Evolutionary conservation across 257 asterid genomes (phyloP), one percentile per base, ranked within the genome.

Genomic region (Penstemon barbatus): DNA sequence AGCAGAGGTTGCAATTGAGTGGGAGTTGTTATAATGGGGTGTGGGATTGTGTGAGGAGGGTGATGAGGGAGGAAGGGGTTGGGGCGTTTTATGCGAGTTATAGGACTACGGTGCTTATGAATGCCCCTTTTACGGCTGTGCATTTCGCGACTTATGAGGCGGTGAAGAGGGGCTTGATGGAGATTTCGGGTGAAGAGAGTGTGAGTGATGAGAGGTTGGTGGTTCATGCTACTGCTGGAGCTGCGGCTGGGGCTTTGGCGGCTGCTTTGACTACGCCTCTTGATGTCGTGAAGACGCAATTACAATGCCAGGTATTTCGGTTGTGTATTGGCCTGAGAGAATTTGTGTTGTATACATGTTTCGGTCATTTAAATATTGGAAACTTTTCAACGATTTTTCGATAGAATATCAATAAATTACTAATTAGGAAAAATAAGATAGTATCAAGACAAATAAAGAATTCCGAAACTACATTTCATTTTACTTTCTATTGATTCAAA

Each of bases 141-240:
- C 99, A 94, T 81, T 94, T 94, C 39, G 73, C 97, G 4, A 86
- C 95, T 0, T 91, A 94, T 49, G 99, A 94, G 87, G 99, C 97
- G 0, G 80, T 84, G 0, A 94, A 94, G 69, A 82, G 82, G 68
- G 97, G 95, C 10, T 60, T 91, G 71, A 75, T 58, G 81, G 96
- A 78, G 82, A 73, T 91, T 18, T 90, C 93, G 0, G 89, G 33
- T 25, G 33, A 92, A 0, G 91, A 87, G 44, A 82, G 74, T 58
- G 78, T 70, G 8, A 84, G 80, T 46, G 95, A 91, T 50, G 99
- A 91, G 76, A 70, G 84, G 50, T 72, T 88, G 85, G 76, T 83
- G 13, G 93, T 86, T 62, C 97, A 94, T 78, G 97, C 97, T 37
- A 91, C 97, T 0, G 99, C 99, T 50, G 99, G 97, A 25, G 97